A percentile compares a stretch with the other conserved stretches of the same genome.
phyloP scores from a whole-genome alignment of 768 basidiomycete species.

The Xerocomellus amylosporus region DNA sequence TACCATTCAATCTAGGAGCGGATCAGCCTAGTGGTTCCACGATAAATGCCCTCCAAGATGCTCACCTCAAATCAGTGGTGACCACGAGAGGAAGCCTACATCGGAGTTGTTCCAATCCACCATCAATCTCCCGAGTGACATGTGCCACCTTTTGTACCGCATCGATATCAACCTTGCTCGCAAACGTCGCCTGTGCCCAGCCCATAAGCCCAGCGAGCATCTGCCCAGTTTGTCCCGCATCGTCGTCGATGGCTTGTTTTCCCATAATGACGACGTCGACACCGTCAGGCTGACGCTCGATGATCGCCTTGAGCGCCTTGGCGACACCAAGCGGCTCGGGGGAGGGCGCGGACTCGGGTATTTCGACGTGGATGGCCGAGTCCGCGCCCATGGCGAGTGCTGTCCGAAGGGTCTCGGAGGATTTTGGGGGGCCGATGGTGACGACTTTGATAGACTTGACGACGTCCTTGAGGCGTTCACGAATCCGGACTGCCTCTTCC shows the following conservation, averaged over 20 bases:
- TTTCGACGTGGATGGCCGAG: constrained; percentile 85
- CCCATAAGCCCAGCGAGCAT: constrained; percentile 92
- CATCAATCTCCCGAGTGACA: constrained; percentile 91
- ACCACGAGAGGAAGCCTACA: constrained; percentile 80
- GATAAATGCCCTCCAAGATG: not conserved
- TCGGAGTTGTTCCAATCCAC: constrained; percentile 81
- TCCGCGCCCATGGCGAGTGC: constrained; percentile 99
- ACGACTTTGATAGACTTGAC: constrained; percentile 88
- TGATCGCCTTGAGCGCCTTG: constrained; percentile 74
- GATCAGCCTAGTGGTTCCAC: not conserved
- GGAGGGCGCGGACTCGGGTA: constrained; percentile 64
- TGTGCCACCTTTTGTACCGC: constrained; percentile 57
- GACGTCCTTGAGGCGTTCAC: constrained; percentile 72
- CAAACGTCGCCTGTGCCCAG: constrained; percentile 95
- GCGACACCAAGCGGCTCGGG: constrained; percentile 93
- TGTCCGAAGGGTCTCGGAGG: constrained; percentile 86
- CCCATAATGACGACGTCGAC: constrained; percentile 93
- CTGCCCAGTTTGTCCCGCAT: constrained; percentile 92
- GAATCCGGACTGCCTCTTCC: constrained; percentile 95
- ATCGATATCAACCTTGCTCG: constrained; percentile 80
- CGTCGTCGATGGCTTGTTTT: constrained; percentile 98
- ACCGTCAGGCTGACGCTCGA: constrained; percentile 56
- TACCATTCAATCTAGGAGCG: constrained; percentile 66
- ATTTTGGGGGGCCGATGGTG: constrained; percentile 92
- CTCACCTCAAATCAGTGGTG: constrained; percentile 90